These are phyloP conservation scores for Botrytis hyacinthi DNA, from an alignment of 2,329 filamentous ascomycete genomes.

Conservation along the genomic window DNA sequence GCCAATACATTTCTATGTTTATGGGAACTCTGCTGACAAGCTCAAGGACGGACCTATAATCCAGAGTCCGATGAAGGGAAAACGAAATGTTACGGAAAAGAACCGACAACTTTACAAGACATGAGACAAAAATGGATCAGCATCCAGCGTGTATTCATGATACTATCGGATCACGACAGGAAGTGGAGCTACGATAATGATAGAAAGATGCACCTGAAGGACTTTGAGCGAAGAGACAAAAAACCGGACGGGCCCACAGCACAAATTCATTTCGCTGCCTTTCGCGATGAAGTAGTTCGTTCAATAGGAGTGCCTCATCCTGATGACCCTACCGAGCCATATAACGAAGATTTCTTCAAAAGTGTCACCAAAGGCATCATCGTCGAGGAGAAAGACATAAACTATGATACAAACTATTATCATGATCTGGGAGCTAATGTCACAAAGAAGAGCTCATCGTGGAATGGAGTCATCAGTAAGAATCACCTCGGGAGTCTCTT, in stretches of 20 bases:
- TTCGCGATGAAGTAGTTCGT: not conserved
- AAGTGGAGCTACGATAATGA: not conserved
- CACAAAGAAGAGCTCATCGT: not conserved
- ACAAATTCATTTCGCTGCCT: not conserved
- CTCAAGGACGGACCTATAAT: not conserved
- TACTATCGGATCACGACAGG: not conserved
- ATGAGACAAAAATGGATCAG: constrained; percentile 2
- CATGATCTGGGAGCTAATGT: not conserved
- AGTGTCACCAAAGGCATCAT: not conserved
- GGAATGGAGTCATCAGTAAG: not conserved
- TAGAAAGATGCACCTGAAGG: not conserved
- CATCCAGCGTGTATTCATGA: not conserved
- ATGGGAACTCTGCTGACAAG: not conserved
- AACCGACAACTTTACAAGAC: not conserved
- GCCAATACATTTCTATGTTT: not conserved
- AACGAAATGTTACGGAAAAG: not conserved
- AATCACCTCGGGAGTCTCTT: not conserved
- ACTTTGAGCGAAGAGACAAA: not conserved
- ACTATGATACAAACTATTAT: not conserved
- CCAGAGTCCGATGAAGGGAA: not conserved
- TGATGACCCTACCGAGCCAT: not conserved
- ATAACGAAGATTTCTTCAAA: not conserved
- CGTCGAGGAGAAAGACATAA: not conserved
- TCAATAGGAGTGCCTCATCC: not conserved
- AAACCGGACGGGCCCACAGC: not conserved